Percentiles rank a stretch among this genome's conserved stretches.
phyloP scores from a whole-genome alignment of 2,329 filamentous ascomycete species.

The Didymella lethalis region DNA sequence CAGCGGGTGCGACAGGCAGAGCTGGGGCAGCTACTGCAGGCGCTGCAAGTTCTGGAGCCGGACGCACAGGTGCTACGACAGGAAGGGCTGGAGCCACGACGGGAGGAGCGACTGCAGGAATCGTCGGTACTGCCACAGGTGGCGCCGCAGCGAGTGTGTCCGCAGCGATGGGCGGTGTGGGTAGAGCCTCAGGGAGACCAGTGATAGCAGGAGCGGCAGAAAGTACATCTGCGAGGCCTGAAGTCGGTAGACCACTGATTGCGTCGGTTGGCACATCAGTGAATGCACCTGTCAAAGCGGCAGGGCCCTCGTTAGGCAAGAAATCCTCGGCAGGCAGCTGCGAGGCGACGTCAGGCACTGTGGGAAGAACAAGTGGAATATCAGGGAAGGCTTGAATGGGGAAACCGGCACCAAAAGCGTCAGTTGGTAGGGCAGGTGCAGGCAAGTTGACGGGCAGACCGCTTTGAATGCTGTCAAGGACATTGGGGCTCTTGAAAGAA shows the following conservation, averaged over 20 bases:
- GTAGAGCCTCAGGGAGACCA: not conserved
- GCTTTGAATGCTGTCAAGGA: not conserved
- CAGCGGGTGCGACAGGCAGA: not conserved
- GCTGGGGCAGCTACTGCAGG: not conserved
- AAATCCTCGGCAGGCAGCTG: not conserved
- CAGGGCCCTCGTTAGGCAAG: slow-evolving; percentile 1
- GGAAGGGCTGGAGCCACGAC: not conserved
- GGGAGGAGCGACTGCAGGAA: not conserved
- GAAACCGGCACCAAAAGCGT: slow-evolving; percentile 13
- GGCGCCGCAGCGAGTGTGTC: not conserved
- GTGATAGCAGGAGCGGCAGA: not conserved
- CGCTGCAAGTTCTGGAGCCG: not conserved
- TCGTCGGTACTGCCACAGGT: not conserved
- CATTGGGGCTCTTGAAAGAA: not conserved
- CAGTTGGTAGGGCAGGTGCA: slow-evolving; percentile 2
- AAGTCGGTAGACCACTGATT: slow-evolving; percentile 8
- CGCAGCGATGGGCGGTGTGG: not conserved
- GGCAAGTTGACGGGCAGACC: not conserved
- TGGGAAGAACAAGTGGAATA: slow-evolving; percentile 5
- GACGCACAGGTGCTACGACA: not conserved
- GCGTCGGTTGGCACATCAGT: slow-evolving; percentile 8
- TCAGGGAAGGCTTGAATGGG: slow-evolving; percentile 11
- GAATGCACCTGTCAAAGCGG: slow-evolving; percentile 2
- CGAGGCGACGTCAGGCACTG: not conserved
- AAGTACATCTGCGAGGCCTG: not conserved